Evolutionary conservation across 176 grass and related monocot species (phyloP), one percentile per base, ranked within the genome.

Genomic region (Cenchrus purpureus): DNA sequence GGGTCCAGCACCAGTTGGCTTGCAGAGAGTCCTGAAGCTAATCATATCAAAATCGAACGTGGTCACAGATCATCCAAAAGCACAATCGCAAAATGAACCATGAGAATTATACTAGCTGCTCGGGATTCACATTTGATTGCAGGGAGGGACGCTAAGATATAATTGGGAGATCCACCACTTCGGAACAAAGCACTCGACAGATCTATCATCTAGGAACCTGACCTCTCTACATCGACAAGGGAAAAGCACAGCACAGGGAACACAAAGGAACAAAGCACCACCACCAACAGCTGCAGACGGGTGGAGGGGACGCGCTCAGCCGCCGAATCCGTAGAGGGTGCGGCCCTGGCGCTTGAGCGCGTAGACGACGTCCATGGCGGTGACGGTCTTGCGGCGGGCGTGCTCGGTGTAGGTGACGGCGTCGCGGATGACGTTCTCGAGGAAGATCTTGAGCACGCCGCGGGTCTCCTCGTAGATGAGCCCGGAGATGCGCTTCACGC

Each of bases 371-470:
- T 98, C 92, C 92, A 95, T 98, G 92, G 95, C 92, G 67, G 95
- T 98, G 75, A 98, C 92, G 3, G 95, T 98, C 91, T 98, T 98
- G 79, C 95, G 91, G 76, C 92, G 85, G 20, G 95, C 91, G 76
- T 95, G 95, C 91, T 98, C 92, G 0, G 95, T 98, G 79, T 98
- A 98, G 48, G 95, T 98, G 82, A 98, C 91, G 60, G 92, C 95
- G 58, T 98, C 95, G 53, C 95, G 92, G 82, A 98, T 98, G 81
- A 98, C 92, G 52, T 98, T 98, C 92, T 95, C 92, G 55, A 98
- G 92, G 68, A 98, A 98, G 91, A 98, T 95, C 92, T 97, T 97
- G 88, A 97, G 95, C 19, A 97, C 95, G 77, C 95, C 95, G 53
- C 92, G 95, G 58, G 90, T 97, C 88, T 97, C 95, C 84, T 97